Percentiles rank a stretch among this genome's conserved stretches.
Evolutionary conservation across 1,139 yeast species (phyloP).

Genomic region (Suhomyces chickasaworum): DNA sequence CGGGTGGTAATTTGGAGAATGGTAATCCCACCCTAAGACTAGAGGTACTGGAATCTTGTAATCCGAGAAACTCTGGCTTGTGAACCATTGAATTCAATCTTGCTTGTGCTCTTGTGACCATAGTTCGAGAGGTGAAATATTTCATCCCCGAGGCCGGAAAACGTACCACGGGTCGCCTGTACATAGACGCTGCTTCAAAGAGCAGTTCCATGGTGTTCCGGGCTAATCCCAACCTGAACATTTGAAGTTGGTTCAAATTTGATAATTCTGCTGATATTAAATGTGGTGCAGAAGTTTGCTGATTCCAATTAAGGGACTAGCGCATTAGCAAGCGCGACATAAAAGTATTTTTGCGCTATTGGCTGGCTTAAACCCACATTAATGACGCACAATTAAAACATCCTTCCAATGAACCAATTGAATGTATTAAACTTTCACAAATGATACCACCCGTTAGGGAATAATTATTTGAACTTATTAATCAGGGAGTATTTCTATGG

Average conservation of each 20-base stretch:
- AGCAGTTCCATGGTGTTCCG: not conserved
- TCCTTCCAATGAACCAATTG: not conserved
- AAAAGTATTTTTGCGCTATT: constrained; percentile 4
- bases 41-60: not conserved
- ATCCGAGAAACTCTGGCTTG: not conserved
- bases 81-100: not conserved
- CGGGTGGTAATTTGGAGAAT: not conserved
- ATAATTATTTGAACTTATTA: no score
- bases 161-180: not conserved
- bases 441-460: no score
- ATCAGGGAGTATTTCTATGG: no score
- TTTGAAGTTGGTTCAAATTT: not conserved
- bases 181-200: not conserved
- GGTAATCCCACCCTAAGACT: not conserved
- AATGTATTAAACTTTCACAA: no score
- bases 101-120: not conserved
- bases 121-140: not conserved
- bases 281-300: not conserved
- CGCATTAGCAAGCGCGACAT: constrained; percentile 4
- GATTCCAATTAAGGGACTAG: constrained; percentile 1
- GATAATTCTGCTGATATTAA: not conserved
- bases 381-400: not conserved
- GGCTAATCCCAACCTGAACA: not conserved
- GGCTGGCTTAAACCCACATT: constrained; percentile 2
- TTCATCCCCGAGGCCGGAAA: not conserved